Conservation (phyloP, 2,329 filamentous ascomycete species). For the Metarhizium anisopliae region DNA sequence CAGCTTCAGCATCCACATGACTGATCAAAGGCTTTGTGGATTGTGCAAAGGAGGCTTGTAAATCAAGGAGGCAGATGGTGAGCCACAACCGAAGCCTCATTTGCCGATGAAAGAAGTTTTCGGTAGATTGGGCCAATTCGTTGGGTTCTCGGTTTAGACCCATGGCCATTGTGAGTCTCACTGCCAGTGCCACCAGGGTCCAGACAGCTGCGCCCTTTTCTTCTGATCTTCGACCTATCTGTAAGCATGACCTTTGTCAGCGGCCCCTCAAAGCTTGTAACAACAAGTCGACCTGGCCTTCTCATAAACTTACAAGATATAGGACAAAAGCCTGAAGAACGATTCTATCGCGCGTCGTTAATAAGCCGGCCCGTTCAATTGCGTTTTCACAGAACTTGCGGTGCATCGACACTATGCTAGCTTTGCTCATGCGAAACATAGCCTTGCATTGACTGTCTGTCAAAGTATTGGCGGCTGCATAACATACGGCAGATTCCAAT, state of each 20-base stretch:
- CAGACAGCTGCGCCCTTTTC: conserved; percentile 6
- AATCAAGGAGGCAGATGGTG: conserved; percentile 7
- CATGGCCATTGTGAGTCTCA: conserved; percentile 6
- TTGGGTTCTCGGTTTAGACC: conserved; percentile 1
- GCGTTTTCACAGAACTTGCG: background rate
- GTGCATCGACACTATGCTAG: conserved; percentile 9
- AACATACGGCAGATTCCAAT: conserved; percentile 14
- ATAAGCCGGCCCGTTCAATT: conserved; percentile 13
- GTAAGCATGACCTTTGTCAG: background rate
- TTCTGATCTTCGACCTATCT: conserved; percentile 6
- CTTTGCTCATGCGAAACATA: conserved; percentile 9
- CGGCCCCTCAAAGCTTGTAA: background rate
- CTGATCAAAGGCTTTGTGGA: conserved; percentile 6
- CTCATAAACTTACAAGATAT: conserved; percentile 11
- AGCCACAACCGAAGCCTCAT: conserved; percentile 9
- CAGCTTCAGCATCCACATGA: background rate
- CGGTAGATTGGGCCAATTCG: background rate
- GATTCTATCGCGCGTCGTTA: conserved; percentile 17
- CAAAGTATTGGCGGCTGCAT: conserved; percentile 15
- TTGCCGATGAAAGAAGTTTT: conserved; percentile 9
- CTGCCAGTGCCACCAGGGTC: conserved; percentile 7
- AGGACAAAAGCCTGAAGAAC: conserved; percentile 21
- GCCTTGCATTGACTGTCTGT: conserved; percentile 14
- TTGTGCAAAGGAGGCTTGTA: conserved; percentile 6
- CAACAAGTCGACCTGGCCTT: background rate